Conservation (phyloP, 2,329 filamentous ascomycete species). For the Lachnellula cervina region DNA sequence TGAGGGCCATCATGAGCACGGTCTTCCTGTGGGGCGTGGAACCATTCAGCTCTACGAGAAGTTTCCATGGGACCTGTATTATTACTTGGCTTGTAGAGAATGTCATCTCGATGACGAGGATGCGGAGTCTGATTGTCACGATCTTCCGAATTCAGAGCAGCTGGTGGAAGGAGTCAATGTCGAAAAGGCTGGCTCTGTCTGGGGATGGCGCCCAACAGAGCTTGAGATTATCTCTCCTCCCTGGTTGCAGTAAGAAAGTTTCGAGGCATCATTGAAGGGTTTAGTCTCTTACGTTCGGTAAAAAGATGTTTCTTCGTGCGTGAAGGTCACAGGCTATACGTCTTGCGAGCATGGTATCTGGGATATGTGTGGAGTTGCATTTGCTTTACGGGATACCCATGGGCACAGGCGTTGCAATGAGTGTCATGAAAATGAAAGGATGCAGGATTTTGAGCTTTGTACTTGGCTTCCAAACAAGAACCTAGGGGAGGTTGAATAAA, state of each 20-base stretch:
- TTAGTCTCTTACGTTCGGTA: neutral
- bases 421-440: neutral
- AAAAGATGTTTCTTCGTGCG: neutral
- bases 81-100: neutral
- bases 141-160: neutral
- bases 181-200: neutral
- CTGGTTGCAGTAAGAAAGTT: neutral
- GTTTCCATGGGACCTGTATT: neutral
- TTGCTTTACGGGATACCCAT: neutral
- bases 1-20: slow-evolving; percentile 1
- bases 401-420: neutral
- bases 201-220: slow-evolving; percentile 7
- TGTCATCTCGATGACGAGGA: slow-evolving; percentile 6
- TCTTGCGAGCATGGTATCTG: neutral
- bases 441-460: neutral
- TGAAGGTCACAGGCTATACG: neutral
- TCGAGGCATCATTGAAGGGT: neutral
- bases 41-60: slow-evolving; percentile 1
- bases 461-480: neutral
- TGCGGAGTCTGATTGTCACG: neutral
- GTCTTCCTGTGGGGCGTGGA: neutral
- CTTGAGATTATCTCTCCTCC: neutral
- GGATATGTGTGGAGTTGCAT: neutral
- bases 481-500: too few species aligned
- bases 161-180: neutral